These are phyloP conservation scores for Proliferodiscus dingleyae DNA, from an alignment of 2,329 filamentous ascomycete species.

Conservation along the genomic window DNA sequence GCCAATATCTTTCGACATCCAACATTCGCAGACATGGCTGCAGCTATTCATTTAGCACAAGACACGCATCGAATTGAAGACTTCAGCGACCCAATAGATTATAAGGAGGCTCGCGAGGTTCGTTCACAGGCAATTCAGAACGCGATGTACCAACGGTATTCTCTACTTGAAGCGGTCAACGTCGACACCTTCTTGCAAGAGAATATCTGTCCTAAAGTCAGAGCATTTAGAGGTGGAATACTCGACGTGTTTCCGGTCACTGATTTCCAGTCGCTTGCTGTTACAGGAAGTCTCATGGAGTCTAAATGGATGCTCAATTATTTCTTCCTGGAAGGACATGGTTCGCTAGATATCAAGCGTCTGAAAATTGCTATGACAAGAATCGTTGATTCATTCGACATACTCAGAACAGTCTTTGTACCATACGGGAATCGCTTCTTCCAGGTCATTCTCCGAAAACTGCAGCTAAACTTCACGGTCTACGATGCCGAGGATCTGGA, in stretches of 20 bases:
- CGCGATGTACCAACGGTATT: conserved; percentile 11
- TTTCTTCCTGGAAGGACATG: conserved; percentile 11
- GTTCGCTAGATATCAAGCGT: conserved; percentile 5
- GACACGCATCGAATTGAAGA: neutral
- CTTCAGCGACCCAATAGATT: neutral
- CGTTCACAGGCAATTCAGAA: conserved; percentile 5
- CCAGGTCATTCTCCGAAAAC: conserved; percentile 8
- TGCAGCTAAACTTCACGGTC: conserved; percentile 6
- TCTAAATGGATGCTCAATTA: conserved; percentile 16
- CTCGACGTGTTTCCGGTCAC: conserved; percentile 12
- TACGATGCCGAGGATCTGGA: conserved; percentile 2
- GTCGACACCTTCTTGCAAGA: conserved; percentile 21
- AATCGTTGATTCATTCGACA: conserved; percentile 5
- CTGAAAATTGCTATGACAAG: neutral
- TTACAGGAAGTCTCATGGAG: conserved; percentile 9
- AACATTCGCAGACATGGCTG: conserved; percentile 42
- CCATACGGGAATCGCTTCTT: conserved; percentile 4
- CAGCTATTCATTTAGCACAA: conserved; percentile 21
- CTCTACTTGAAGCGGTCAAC: conserved; percentile 15
- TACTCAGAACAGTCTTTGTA: conserved; percentile 8
- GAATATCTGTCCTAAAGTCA: conserved; percentile 11
- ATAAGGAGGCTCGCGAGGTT: conserved; percentile 2
- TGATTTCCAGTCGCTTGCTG: conserved; percentile 9
- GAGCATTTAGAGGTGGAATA: conserved; percentile 8
- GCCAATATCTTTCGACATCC: conserved; percentile 40